phyloP scores from a whole-genome alignment of 2,329 filamentous ascomycete genomes.

The Neonectria coccinea region DNA sequence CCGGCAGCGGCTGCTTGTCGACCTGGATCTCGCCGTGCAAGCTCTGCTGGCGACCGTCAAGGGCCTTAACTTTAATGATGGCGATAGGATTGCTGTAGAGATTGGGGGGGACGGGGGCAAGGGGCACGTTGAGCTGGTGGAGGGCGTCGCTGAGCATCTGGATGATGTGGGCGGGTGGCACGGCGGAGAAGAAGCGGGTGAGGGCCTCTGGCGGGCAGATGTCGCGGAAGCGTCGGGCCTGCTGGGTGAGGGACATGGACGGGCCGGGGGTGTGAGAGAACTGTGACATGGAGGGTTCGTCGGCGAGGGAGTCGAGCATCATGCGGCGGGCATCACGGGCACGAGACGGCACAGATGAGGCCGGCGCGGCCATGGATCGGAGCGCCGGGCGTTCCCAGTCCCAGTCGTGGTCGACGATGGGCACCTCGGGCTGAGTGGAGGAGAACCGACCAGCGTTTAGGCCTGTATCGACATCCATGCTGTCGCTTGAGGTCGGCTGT shows the following conservation, averaged over 20 bases:
- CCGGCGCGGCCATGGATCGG: slow-evolving; percentile 61
- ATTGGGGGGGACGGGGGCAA: slow-evolving; percentile 62
- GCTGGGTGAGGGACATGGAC: slow-evolving; percentile 87
- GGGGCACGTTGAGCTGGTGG: slow-evolving; percentile 85
- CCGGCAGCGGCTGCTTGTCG: slow-evolving; percentile 71
- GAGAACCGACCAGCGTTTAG: slow-evolving; percentile 67
- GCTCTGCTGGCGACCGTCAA: slow-evolving; percentile 77
- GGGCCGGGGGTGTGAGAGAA: slow-evolving; percentile 85
- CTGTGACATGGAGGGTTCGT: slow-evolving; percentile 88
- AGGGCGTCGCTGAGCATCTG: slow-evolving; percentile 84
- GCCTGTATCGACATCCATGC: slow-evolving; percentile 77
- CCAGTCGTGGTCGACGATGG: slow-evolving; percentile 79
- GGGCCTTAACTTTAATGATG: slow-evolving; percentile 78
- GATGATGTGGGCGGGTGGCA: slow-evolving; percentile 79
- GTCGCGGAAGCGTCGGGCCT: slow-evolving; percentile 87
- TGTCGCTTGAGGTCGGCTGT: slow-evolving; percentile 56
- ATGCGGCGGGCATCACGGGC: slow-evolving; percentile 53
- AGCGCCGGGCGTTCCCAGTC: slow-evolving; percentile 86
- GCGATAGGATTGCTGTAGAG: slow-evolving; percentile 67
- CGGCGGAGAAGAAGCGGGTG: slow-evolving; percentile 90
- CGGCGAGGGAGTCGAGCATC: slow-evolving; percentile 74
- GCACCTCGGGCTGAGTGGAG: slow-evolving; percentile 87
- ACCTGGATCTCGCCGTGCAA: slow-evolving; percentile 81
- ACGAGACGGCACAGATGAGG: slow-evolving; percentile 50
- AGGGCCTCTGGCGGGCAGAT: slow-evolving; percentile 90